Evolutionary conservation across 1,284 basidiomycete species (phyloP).

Genomic region (Ganoderma meredithae): DNA sequence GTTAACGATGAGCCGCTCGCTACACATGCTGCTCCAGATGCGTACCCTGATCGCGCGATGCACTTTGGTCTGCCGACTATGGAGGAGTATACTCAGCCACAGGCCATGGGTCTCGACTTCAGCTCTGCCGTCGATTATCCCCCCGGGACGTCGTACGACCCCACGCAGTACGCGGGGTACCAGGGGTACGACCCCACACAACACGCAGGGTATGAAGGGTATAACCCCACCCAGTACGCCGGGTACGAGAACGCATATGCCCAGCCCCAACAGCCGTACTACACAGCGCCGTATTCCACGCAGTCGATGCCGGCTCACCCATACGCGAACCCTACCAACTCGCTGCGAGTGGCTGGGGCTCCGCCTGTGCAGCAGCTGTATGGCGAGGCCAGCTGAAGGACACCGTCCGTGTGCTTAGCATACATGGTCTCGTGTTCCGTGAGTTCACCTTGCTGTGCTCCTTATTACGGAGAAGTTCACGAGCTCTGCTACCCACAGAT

Average conservation of each 20-base stretch:
- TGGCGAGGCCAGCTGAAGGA: conserved; percentile 29
- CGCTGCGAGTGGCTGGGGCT: conserved; percentile 26
- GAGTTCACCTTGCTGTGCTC: neutral
- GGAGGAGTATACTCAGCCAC: conserved; percentile 34
- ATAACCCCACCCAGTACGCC: conserved; percentile 37
- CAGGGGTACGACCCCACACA: conserved; percentile 31
- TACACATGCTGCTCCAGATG: conserved; percentile 36
- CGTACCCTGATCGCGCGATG: conserved; percentile 44
- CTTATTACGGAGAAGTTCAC: neutral
- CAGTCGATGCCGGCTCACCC: conserved; percentile 34
- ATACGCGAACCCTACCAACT: conserved; percentile 42
- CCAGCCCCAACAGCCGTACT: conserved; percentile 25
- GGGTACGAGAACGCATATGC: conserved; percentile 30
- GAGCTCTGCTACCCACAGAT: conserved; percentile 7
- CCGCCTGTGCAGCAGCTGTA: conserved; percentile 31
- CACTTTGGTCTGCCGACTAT: conserved; percentile 40
- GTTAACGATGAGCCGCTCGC: conserved; percentile 36
- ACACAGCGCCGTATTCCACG: conserved; percentile 15
- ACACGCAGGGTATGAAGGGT: conserved; percentile 10
- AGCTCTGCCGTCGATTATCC: conserved; percentile 37
- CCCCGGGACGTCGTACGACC: conserved; percentile 37
- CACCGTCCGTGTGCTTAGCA: neutral
- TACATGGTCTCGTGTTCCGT: conserved; percentile 17
- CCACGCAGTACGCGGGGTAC: conserved; percentile 21
- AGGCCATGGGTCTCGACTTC: conserved; percentile 26